Base-by-base conservation (phyloP, 1,284 basidiomycete species). In the Sporisorium reilianum region DNA sequence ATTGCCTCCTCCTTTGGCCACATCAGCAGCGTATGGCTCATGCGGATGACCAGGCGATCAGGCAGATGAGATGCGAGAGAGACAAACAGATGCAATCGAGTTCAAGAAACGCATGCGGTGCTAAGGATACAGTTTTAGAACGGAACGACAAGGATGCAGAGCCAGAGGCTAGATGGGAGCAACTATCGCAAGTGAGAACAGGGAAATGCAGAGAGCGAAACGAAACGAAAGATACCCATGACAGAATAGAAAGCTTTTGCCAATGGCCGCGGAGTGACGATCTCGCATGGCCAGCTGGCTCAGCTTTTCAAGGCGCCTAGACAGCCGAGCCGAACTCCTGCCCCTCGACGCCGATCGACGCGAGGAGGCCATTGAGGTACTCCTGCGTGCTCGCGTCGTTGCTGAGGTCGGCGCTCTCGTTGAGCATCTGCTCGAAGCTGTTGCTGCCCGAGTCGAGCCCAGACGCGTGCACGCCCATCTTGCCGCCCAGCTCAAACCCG, bases 271-370 rank as follows among this genome's bases (percentile, higher is more conserved):
- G 25, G 14, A 45, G 26, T 14, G 2, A 28, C 23, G 26, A 25
- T 20, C n/a, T 11, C 18, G 26, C 45, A 20, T 48, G 45, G 28
- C 45, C 50, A 53, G 44, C 42, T 32, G 23, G 58, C 20, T 20
- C 16, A 20, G 45, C 28, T 26, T 46, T 16, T 38, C 5, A 18
- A 48, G 28, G 6, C 16, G 32, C 10, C 40, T 20, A 59, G 32
- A 57, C 57, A 36, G 42, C 30, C 11, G 61, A 28, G 45, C 49
- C 49, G 26, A 62, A 65, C 28, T 56, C 51, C 46, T 73, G 70
- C 3, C 70, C 54, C 45, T 74, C 62, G 44, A 75, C 72, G 48
- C 74, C 74, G 46, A 76, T 76, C 26, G 74, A 76, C n/a, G 74
- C 64, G 20, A 76, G 44, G 28, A 76, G 48, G 18, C 64, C 68